Evolutionary conservation across 805 yeast genomes (phyloP).

Genomic region (Kodamaea hsintzibuensis): DNA sequence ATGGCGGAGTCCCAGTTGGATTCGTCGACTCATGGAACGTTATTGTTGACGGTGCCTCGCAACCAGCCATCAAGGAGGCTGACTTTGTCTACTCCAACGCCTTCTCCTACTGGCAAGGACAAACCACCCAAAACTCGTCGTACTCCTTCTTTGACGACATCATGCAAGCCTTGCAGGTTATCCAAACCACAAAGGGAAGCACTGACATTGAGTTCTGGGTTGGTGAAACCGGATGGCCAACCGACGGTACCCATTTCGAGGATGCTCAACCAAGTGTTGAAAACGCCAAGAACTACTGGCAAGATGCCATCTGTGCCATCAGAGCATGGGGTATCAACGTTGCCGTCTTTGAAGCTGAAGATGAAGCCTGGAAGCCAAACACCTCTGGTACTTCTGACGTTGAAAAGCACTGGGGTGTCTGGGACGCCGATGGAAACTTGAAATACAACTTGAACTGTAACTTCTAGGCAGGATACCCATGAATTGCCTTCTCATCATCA

Average conservation of each 20-base stretch:
- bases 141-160: conserved; percentile 94
- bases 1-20: conserved; percentile 74
- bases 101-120: conserved; percentile 99
- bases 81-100: conserved; percentile 93
- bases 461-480: conserved; percentile 14
- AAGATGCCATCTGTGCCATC: conserved; percentile 86
- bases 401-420: conserved; percentile 96
- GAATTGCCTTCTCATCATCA: background rate
- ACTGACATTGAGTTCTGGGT: conserved; percentile 90
- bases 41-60: conserved; percentile 73
- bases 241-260: conserved; percentile 76
- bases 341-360: conserved; percentile 90
- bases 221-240: conserved; percentile 98
- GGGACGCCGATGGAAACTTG: conserved; percentile 49
- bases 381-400: conserved; percentile 83
- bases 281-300: conserved; percentile 83
- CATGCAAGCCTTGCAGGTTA: conserved; percentile 92
- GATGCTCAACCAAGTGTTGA: conserved; percentile 63
- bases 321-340: conserved; percentile 97
- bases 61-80: conserved; percentile 72
- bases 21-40: conserved; percentile 96
- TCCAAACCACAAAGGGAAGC: conserved; percentile 84
- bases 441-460: conserved; percentile 41
- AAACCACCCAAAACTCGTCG: conserved; percentile 76
- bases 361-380: conserved; percentile 94